Base-by-base conservation (phyloP, 2,329 filamentous ascomycete species). In the Ceratocystis destructans region DNA sequence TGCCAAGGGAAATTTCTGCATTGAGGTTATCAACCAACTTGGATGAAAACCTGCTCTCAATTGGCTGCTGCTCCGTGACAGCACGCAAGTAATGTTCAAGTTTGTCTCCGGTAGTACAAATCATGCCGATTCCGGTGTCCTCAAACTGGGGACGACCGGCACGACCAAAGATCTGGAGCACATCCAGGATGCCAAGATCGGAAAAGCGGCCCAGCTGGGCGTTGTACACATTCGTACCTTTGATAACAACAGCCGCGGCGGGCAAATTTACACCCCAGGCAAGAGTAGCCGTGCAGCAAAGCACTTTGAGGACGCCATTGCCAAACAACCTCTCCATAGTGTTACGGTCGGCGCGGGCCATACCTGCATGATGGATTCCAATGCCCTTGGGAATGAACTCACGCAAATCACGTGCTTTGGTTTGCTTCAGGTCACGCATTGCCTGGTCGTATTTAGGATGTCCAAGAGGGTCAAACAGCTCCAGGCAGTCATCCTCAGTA, bases 231-330 rank as follows among this genome's bases (percentile, higher is more conserved):
- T 97, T 93, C 0, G 94, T 99, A 17, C 94, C 94, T 75, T 99
- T 99, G 81, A 99, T 99, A 64, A 99, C 83, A 63, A 99, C 94
- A 0, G 94, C 95, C 0, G 94, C 94, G 44, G 94, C 94, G 0
- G 94, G 94, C 75, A 99, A 83, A 75, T 99, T 99, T 73, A 99
- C 93, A 85, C 94, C 94, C 94, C 94, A 99, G 0, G 94, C 94
- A 31, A 99, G 81, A 0, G 94, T 99, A 10, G 94, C 94, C 1
- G 94, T 99, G 84, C 95, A 99, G 80, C 93, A 97, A 25, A 99
- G 86, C 0, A 99, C 92, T 75, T 94, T 96, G 71, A 97, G 83
- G n/a, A 97, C 87, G 31, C 94, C 95, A 70, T 95, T 88, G 2
- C 82, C 84, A 71, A 99, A 99, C 17, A 97, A 82, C 20, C 90